Evolutionary conservation across 148 eudicot genomes (phyloP).

Genomic region (Fagopyrum esculentum): DNA sequence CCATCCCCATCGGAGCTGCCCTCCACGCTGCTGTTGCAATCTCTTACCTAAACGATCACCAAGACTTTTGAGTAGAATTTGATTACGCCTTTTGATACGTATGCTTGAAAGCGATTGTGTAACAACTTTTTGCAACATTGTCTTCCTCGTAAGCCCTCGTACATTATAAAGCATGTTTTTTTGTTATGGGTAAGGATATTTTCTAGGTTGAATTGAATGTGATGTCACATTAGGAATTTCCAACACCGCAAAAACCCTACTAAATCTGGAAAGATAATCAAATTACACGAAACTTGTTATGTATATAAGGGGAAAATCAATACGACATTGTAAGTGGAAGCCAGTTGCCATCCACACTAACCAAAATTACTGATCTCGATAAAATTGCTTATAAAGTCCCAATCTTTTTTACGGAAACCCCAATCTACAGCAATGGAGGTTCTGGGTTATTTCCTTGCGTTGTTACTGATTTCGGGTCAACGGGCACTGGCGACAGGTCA

Average conservation of each 20-base stretch:
- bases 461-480: constrained; percentile 6
- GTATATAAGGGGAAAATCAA: not conserved
- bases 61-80: not conserved
- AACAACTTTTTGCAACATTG: not conserved
- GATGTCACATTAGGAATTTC: not conserved
- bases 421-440: not conserved
- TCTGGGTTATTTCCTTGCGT: not conserved
- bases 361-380: not conserved
- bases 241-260: not conserved
- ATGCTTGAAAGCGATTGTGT: not conserved
- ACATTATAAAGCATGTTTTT: no score
- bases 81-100: not conserved
- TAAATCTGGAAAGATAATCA: not conserved
- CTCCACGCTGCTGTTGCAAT: constrained; percentile 27
- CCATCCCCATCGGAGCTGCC: constrained; percentile 67
- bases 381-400: not conserved
- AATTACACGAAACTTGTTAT: not conserved
- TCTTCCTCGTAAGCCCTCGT: no score
- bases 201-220: not conserved
- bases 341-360: not conserved
- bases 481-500: not conserved
- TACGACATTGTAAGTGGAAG: not conserved
- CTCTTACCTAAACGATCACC: not conserved
- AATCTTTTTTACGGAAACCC: not conserved
- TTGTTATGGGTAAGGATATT: not conserved